phyloP scores from a whole-genome alignment of 176 grass and related monocot species.

The Rhynchospora pubera region DNA sequence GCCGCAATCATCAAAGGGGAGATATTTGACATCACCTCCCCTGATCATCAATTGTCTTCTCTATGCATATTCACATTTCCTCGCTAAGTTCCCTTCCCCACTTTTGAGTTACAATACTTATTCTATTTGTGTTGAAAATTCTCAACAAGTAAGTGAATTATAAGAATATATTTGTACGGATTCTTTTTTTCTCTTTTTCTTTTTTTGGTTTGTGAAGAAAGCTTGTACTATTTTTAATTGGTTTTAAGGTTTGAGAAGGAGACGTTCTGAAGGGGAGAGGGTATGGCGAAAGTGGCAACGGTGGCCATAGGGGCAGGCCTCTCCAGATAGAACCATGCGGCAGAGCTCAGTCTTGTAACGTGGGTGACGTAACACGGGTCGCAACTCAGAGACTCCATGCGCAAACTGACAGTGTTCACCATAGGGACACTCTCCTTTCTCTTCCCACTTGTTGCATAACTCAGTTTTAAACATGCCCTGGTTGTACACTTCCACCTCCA shows the following conservation, averaged over 20 bases:
- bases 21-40: conserved; percentile 1
- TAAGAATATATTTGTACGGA: not conserved
- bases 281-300: conserved; percentile 97
- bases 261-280: conserved; percentile 61
- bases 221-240: not conserved
- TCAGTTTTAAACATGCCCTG: conserved; percentile 99
- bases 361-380: conserved; percentile 90
- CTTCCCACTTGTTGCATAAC: conserved; percentile 99
- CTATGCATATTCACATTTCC: conserved; percentile 20
- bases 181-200: not conserved
- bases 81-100: not conserved
- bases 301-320: conserved; percentile 84
- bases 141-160: conserved; percentile 6
- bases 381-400: conserved; percentile 89
- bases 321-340: conserved; percentile 89
- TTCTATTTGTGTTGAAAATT: not conserved
- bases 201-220: not conserved
- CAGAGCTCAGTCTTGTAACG: conserved; percentile 97
- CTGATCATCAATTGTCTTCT: conserved; percentile 21
- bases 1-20: conserved; percentile 25
- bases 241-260: conserved; percentile 31
- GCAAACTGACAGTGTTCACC: conserved; percentile 92
- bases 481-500: conserved; percentile 88
- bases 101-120: not conserved
- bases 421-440: conserved; percentile 78